Evolutionary conservation across 257 asterid species (phyloP), one percentile per base, ranked within the genome.

Genomic region (Nicotiana undulata): DNA sequence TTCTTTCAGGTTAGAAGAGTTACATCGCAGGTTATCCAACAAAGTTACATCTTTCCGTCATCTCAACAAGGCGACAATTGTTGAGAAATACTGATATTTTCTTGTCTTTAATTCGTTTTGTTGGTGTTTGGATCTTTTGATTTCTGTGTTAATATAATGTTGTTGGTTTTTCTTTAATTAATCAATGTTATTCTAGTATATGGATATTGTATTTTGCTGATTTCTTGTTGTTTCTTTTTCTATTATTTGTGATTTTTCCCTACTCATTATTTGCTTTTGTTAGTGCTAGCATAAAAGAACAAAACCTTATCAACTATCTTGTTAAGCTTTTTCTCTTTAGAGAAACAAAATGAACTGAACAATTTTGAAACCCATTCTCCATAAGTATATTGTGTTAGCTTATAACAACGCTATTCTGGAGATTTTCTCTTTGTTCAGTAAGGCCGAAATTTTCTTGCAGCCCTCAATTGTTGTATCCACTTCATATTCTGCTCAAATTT

Each of bases 401-500:
- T 34, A 28, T 28, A 40, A 40, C 9, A 68, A 20, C 20, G 20
- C 34, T 40, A 0, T 12, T 5, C 12, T 20, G 58, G 58, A 40
- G 32, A 67, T 2, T 1, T 4, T 67, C 75, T 49, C 56, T 40
- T 40, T 20, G 56, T 67, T 87, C 81, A 93, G 72, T 92, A 93
- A 24, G 98, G 98, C 9, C 93, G 93, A 40, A 95, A 95, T 84
- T 92, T 95, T 83, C 98, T 88, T 9, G 91, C 93, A 67, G 97
- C 96, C 85, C 97, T 86, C 91, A 93, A 74, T 67, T 95, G 94
- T 65, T 95, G 99, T 84, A 93, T 93, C 79, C 97, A 89, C 86
- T 91, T 92, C 79, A 92, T 95, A 60, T 95, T 98, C 89, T 93
- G 96, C 89, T 95, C 96, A 26, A 95, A 95, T 88, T 93, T 92